Base-by-base conservation (phyloP, 2,329 filamentous ascomycete genomes). In the Cladosporium sp. region DNA sequence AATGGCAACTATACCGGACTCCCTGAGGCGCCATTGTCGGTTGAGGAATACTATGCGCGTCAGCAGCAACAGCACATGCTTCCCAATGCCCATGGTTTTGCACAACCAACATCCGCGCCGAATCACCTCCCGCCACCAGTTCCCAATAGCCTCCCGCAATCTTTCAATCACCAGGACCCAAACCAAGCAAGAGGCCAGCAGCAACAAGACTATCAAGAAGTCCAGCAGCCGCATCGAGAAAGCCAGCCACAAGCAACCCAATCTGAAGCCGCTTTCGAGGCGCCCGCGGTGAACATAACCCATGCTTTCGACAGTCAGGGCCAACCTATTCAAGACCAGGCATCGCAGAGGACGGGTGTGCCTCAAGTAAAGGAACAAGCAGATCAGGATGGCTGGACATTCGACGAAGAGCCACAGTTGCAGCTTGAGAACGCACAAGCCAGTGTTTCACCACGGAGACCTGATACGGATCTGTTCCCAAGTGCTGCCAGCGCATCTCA, bases 381-480 rank as follows among this genome's bases (percentile, higher is more conserved):
- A 55, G 82, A 86, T 69, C 61, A 76, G 0, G 92, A 96, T 68
- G 90, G 84, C 8, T 99, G 94, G 94, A 92, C 95, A 69, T 99
- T 99, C 66, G 90, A 93, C 56, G 92, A 97, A 60, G 82, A 85
- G 8, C 59, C 63, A 14, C 78, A 81, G n/a, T 67, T 77, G 37
- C 84, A 86, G 55, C 76, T 83, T 0, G 88, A 89, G 40, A 58
- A 60, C n/a, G 75, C 83, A 12, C 68, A 78, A 1, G 77, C 80
- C 52, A 80, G 81, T 57, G 72, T 80, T 11, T 64, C 87, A 73
- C 75, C 86, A 11, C 78, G 83, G 61, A 76, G 92, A 62, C 92
- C 91, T 1, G 93, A 97, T 69, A 94, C 88, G 0, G 93, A 97
- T 73, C 82, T 84, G 4, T 97, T 97, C 63, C 92, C 93, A 1